phyloP scores from a whole-genome alignment of 2,329 filamentous ascomycete species.

The Ciborinia camelliae region DNA sequence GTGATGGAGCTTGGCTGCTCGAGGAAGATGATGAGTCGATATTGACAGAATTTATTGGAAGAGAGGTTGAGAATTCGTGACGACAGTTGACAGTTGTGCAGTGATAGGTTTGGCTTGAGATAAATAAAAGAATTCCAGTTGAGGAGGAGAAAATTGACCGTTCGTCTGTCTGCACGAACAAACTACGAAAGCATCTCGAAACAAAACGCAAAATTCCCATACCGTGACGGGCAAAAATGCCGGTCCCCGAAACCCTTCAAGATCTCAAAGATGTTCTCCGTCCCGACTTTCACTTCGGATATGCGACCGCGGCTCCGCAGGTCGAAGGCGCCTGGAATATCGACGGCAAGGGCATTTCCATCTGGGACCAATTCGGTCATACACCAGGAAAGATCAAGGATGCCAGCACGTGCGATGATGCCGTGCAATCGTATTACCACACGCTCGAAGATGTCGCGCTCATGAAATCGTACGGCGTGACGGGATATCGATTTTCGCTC shows the following conservation, averaged over 20 bases:
- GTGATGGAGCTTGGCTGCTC: neutral
- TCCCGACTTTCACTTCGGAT: constrained; percentile 71
- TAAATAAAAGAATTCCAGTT: too few relatives aligned
- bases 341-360: constrained; percentile 74
- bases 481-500: constrained; percentile 77
- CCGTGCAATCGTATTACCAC: constrained; percentile 82
- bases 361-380: constrained; percentile 82
- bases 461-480: constrained; percentile 67
- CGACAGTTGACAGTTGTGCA: neutral
- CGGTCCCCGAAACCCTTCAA: constrained; percentile 13
- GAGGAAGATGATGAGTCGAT: neutral
- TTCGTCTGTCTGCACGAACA: too few relatives aligned
- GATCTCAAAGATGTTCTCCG: constrained; percentile 53
- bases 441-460: constrained; percentile 71
- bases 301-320: constrained; percentile 78
- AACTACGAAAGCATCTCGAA: neutral
- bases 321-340: constrained; percentile 72
- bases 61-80: neutral
- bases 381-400: constrained; percentile 78
- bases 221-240: neutral
- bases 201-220: neutral
- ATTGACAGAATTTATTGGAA: neutral
- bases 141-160: too few relatives aligned
- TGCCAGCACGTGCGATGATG: constrained; percentile 66
- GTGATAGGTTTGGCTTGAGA: too few relatives aligned